A percentile compares a stretch with the other conserved stretches of the same genome.
Conservation (phyloP, 495 filamentous ascomycete species). For the Hyaloscypha bicolor region DNA sequence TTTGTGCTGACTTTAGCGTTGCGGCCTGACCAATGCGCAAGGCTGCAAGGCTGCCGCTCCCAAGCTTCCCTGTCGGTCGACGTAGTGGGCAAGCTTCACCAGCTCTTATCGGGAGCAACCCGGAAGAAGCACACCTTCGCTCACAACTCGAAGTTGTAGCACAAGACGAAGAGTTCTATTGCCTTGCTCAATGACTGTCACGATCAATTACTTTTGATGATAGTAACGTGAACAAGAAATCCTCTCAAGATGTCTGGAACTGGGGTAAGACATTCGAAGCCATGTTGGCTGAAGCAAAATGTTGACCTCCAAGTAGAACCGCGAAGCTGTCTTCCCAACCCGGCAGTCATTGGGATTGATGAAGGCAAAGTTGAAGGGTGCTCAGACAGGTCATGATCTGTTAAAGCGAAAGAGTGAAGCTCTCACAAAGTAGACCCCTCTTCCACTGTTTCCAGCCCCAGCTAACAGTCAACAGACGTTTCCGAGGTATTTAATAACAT, state of each 20-base stretch:
- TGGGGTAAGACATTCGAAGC: slow-evolving; percentile 49
- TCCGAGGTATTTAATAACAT: slow-evolving; percentile 65
- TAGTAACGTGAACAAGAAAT: not conserved
- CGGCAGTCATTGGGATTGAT: slow-evolving; percentile 94
- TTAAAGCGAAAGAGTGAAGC: slow-evolving; percentile 94
- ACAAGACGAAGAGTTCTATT: not conserved
- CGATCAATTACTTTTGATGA: not conserved
- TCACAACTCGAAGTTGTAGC: not conserved
- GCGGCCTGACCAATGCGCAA: slow-evolving; percentile 6
- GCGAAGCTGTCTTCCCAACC: slow-evolving; percentile 96
- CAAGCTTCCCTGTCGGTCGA: slow-evolving; percentile 24
- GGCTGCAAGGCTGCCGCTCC: not conserved
- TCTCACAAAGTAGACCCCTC: slow-evolving; percentile 71
- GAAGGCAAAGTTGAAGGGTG: slow-evolving; percentile 98
- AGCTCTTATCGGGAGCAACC: slow-evolving; percentile 14
- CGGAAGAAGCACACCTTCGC: not conserved
- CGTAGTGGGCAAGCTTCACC: slow-evolving; percentile 27
- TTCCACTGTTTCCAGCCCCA: not conserved
- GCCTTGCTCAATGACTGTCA: not conserved
- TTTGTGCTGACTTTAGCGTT: slow-evolving; percentile 16
- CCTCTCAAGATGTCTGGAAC: slow-evolving; percentile 59
- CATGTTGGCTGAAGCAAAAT: not conserved
- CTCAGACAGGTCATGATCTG: slow-evolving; percentile 84
- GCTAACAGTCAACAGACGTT: slow-evolving; percentile 59
- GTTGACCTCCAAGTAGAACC: slow-evolving; percentile 53